These are phyloP conservation scores for Penicillium sp. DNA, from an alignment of 2,329 filamentous ascomycete genomes.

Conservation along the genomic window DNA sequence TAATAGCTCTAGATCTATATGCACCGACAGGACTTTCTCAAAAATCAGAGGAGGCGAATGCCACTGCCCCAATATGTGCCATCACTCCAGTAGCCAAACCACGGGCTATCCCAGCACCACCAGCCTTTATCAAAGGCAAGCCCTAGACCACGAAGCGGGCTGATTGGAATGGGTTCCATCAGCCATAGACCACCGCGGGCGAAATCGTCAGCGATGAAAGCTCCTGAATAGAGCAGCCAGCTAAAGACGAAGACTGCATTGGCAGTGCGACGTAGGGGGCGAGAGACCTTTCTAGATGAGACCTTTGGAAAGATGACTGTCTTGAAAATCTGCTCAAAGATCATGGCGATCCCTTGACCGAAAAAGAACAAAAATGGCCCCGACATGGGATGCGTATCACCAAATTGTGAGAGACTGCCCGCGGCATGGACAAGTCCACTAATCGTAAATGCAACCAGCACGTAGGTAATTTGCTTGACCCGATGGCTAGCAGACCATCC, in stretches of 20 bases:
- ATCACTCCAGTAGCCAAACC: constrained; percentile 55
- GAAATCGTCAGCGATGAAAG: constrained; percentile 69
- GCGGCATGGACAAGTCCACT: constrained; percentile 56
- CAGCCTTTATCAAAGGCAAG: constrained; percentile 56
- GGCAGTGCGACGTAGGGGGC: constrained; percentile 42
- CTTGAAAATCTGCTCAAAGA: constrained; percentile 50
- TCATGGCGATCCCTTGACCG: constrained; percentile 60
- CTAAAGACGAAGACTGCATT: constrained; percentile 58
- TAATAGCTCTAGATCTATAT: not conserved
- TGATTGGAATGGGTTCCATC: constrained; percentile 74
- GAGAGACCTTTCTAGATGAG: constrained; percentile 38
- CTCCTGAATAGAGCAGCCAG: constrained; percentile 65
- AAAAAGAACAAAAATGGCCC: constrained; percentile 64
- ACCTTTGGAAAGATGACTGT: constrained; percentile 30
- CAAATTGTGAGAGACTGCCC: constrained; percentile 63
- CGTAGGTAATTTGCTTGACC: constrained; percentile 19
- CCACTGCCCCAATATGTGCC: constrained; percentile 60
- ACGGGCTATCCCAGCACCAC: constrained; percentile 59
- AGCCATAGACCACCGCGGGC: constrained; percentile 69
- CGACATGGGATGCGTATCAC: constrained; percentile 50
- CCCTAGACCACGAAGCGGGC: constrained; percentile 60
- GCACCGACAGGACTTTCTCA: not conserved
- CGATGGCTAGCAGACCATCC: constrained; percentile 10
- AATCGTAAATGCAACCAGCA: constrained; percentile 29
- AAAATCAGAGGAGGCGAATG: constrained; percentile 26